phyloP scores from a whole-genome alignment of 192 early-diverging fungal species.

The Allomyces macrogynus region DNA sequence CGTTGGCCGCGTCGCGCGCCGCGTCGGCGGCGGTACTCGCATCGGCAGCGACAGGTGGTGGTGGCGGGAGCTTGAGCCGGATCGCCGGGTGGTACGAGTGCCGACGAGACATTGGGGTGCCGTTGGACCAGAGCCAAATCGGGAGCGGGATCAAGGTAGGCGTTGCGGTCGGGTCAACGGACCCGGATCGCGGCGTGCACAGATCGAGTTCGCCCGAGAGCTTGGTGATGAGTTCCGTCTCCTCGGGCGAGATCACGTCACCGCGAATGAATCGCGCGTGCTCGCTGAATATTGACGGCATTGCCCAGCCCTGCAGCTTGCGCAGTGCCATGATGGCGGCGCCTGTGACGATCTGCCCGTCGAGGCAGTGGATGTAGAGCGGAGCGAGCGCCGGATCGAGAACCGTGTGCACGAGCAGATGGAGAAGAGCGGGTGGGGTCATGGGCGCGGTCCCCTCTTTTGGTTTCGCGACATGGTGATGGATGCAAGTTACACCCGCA shows the following conservation, averaged over 20 bases:
- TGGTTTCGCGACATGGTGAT: slow-evolving; percentile 54
- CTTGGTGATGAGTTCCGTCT: slow-evolving; percentile 56
- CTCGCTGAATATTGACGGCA: slow-evolving; percentile 46
- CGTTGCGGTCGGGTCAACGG: neutral
- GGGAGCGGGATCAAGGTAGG: neutral
- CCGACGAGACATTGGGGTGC: neutral
- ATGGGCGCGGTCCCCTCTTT: slow-evolving; percentile 73
- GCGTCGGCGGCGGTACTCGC: too few species aligned
- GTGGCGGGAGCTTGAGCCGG: neutral
- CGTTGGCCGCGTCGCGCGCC: too few species aligned
- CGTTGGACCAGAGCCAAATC: neutral
- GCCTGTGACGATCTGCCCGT: slow-evolving; percentile 71
- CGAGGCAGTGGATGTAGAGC: slow-evolving; percentile 74
- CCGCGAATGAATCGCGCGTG: slow-evolving; percentile 40
- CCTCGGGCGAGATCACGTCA: slow-evolving; percentile 41
- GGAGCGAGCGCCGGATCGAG: slow-evolving; percentile 53
- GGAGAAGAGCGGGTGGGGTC: slow-evolving; percentile 45
- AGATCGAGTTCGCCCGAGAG: slow-evolving; percentile 41
- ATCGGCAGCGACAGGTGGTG: neutral
- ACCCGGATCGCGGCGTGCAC: neutral
- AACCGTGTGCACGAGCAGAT: slow-evolving; percentile 42
- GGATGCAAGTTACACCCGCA: slow-evolving; percentile 11
- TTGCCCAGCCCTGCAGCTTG: slow-evolving; percentile 76
- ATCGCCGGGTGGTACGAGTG: neutral
- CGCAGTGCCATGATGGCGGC: slow-evolving; percentile 66